Conservation (phyloP, 257 asterid species). For the Solanum gracilifrons region DNA sequence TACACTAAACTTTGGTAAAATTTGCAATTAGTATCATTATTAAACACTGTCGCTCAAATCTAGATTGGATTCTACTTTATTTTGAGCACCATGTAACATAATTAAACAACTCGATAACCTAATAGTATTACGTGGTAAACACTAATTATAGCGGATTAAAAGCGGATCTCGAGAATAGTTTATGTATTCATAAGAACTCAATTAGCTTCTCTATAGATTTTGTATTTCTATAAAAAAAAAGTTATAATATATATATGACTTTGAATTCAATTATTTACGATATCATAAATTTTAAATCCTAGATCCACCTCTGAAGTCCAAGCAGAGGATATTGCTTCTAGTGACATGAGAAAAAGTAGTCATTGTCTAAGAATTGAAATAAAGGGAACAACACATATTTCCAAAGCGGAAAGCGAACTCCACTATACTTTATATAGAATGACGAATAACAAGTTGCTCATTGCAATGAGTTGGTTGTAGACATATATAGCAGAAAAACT, state of each 20-base stretch:
- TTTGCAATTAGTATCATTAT: neutral
- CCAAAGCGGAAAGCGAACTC: neutral
- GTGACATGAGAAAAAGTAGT: neutral
- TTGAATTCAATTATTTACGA: neutral
- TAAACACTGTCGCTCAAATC: neutral
- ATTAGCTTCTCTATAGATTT: neutral
- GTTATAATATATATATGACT: neutral
- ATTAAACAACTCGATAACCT: neutral
- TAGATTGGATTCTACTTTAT: neutral
- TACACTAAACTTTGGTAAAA: neutral
- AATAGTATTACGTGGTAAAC: neutral
- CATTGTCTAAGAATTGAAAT: neutral
- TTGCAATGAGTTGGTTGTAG: neutral
- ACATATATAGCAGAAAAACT: neutral
- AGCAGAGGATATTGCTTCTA: neutral
- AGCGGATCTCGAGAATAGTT: neutral
- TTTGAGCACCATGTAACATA: neutral
- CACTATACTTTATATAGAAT: neutral
- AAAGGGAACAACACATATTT: neutral
- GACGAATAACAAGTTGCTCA: neutral
- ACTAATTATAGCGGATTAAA: neutral
- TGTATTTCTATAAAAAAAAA: neutral
- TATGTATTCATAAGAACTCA: neutral
- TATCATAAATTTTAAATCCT: neutral
- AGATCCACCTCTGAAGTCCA: fast-evolving